A percentile compares a stretch with the other conserved stretches of the same genome.
Conservation (phyloP, 2,329 filamentous ascomycete species). For the Alternaria triticina region DNA sequence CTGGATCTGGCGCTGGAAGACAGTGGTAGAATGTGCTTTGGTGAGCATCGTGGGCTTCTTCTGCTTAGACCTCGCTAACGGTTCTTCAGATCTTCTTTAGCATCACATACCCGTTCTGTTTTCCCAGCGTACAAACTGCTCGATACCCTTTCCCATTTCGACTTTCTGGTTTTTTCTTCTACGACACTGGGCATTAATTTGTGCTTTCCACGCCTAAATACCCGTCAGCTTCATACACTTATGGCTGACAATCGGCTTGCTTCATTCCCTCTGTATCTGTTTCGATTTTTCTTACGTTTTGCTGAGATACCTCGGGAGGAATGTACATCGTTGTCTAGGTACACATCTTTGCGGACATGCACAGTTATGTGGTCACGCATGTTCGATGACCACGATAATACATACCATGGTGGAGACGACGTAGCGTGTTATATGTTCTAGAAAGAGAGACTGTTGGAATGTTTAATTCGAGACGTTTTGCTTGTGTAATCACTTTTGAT, state of each 20-base stretch:
- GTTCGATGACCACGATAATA: slow-evolving; percentile 1
- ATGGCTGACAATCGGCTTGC: slow-evolving; percentile 6
- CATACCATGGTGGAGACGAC: slow-evolving; percentile 5
- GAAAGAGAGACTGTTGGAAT: not conserved
- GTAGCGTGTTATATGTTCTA: slow-evolving; percentile 1
- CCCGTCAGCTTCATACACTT: slow-evolving; percentile 20
- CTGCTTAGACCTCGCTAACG: not conserved
- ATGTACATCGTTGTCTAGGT: slow-evolving; percentile 17
- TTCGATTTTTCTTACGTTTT: not conserved
- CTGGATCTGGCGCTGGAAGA: slow-evolving; percentile 15
- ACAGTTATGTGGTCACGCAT: not conserved
- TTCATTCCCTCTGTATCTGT: slow-evolving; percentile 5
- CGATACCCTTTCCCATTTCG: slow-evolving; percentile 40
- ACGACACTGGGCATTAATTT: slow-evolving; percentile 8
- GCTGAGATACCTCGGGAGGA: slow-evolving; percentile 16
- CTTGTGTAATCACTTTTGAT: not conserved
- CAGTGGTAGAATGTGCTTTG: slow-evolving; percentile 24
- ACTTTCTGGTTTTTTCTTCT: slow-evolving; percentile 21
- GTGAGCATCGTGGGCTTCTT: slow-evolving; percentile 5
- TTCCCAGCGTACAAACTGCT: slow-evolving; percentile 32
- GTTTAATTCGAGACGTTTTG: slow-evolving; percentile 3
- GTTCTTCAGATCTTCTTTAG: slow-evolving; percentile 10
- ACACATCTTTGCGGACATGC: not conserved
- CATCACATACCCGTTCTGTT: slow-evolving; percentile 20
- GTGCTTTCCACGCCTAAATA: slow-evolving; percentile 27